Evolutionary conservation across 768 basidiomycete species (phyloP).

Genomic region (Tephrocybe sp.): DNA sequence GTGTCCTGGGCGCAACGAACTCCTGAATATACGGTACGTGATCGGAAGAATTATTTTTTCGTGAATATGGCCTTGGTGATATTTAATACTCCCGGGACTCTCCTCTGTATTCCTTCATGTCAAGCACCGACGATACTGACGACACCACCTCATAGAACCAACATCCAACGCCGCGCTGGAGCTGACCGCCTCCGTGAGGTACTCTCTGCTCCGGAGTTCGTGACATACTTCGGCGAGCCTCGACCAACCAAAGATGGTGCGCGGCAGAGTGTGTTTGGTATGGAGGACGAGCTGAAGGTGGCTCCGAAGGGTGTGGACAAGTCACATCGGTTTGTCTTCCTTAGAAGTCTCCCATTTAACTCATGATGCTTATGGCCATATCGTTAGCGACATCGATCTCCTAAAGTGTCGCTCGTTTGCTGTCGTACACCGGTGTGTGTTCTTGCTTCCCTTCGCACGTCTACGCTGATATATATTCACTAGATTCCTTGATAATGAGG

Average conservation of each 20-base stretch:
- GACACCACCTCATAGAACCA: conserved; percentile 39
- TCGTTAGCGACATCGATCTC: conserved; percentile 94
- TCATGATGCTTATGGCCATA: too few relatives aligned
- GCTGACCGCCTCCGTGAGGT: conserved; percentile 56
- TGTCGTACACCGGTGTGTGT: conserved; percentile 62
- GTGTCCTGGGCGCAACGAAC: conserved; percentile 78
- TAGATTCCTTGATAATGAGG: too few relatives aligned
- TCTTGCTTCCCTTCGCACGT: too few relatives aligned
- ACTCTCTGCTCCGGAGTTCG: conserved; percentile 72
- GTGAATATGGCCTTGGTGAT: too few relatives aligned
- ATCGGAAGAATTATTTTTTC: too few relatives aligned
- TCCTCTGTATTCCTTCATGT: too few relatives aligned
- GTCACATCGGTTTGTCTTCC: conserved; percentile 59
- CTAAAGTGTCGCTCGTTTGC: conserved; percentile 81
- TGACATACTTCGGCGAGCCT: conserved; percentile 73
- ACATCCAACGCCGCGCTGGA: conserved; percentile 59
- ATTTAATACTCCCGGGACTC: too few relatives aligned
- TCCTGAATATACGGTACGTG: conserved; percentile 68
- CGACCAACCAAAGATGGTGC: conserved; percentile 59
- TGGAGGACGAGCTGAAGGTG: conserved; percentile 84
- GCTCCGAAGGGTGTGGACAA: conserved; percentile 92
- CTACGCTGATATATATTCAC: too few relatives aligned
- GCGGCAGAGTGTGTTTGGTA: conserved; percentile 80
- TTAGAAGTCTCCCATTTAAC: too few relatives aligned
- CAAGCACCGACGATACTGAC: not conserved